Evolutionary conservation across 495 filamentous ascomycete genomes (phyloP).

Genomic region (Pyrenopolyporus hunteri): DNA sequence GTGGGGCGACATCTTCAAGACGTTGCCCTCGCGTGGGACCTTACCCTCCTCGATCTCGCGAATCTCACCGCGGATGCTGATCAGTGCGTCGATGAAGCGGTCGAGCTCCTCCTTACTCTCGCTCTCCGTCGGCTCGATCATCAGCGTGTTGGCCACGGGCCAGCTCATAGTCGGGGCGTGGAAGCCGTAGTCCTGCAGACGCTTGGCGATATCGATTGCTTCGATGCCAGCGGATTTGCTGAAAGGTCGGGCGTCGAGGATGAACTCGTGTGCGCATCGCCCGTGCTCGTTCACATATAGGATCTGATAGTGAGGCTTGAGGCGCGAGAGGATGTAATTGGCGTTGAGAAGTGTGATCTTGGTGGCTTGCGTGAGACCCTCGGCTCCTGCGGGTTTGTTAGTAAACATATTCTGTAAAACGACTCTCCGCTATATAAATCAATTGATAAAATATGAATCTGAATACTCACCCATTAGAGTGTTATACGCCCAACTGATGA

Average conservation of each 20-base stretch:
- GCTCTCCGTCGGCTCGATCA: constrained; percentile 98
- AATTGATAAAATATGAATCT: neutral
- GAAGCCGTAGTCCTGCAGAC: constrained; percentile 97
- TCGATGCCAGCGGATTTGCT: constrained; percentile 86
- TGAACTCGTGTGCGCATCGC: constrained; percentile 98
- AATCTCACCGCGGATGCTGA: constrained; percentile 89
- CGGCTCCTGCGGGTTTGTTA: constrained; percentile 58
- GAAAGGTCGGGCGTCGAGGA: constrained; percentile 88
- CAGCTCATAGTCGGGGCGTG: constrained; percentile 98
- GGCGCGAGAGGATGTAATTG: constrained; percentile 93
- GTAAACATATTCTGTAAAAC: neutral
- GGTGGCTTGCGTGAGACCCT: constrained; percentile 91
- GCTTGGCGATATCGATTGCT: constrained; percentile 97
- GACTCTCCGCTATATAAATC: too few species aligned
- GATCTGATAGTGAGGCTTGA: constrained; percentile 88
- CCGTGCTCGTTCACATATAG: constrained; percentile 89
- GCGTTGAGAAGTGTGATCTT: constrained; percentile 95
- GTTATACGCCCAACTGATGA: constrained; percentile 97
- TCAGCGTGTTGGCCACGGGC: constrained; percentile 94
- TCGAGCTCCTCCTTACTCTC: constrained; percentile 94
- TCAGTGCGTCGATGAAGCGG: constrained; percentile 90
- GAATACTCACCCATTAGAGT: constrained; percentile 81
- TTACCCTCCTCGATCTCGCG: constrained; percentile 80
- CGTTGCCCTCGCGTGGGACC: constrained; percentile 80
- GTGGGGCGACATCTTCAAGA: constrained; percentile 92